A percentile compares a stretch with the other conserved stretches of the same genome.
Evolutionary conservation across 2,329 filamentous ascomycete species (phyloP).

Genomic region (Ophiostoma angusticollis): DNA sequence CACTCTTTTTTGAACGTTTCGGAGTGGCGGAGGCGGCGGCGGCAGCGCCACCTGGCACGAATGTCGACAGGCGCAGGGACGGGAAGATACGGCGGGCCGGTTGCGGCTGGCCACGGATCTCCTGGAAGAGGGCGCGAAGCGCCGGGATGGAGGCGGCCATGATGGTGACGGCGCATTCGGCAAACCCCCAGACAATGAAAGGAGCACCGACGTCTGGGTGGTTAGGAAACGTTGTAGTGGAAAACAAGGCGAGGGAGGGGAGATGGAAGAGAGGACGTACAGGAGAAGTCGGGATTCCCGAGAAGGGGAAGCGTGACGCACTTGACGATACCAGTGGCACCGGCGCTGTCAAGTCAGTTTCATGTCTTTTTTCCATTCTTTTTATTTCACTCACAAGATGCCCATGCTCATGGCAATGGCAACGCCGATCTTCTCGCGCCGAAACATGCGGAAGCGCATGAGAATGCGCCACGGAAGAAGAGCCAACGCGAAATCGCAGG

Average conservation of each 20-base stretch:
- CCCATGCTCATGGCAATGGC: slow-evolving; percentile 22
- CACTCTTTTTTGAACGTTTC: slow-evolving; percentile 1
- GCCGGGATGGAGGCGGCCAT: slow-evolving; percentile 21
- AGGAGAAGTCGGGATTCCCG: slow-evolving; percentile 11
- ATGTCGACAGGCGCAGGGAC: slow-evolving; percentile 5
- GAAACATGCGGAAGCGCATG: slow-evolving; percentile 18
- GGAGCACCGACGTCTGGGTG: slow-evolving; percentile 2
- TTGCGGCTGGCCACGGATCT: not conserved
- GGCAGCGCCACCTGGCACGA: too few species aligned
- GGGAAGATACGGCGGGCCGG: slow-evolving; percentile 4
- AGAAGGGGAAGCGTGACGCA: slow-evolving; percentile 13
- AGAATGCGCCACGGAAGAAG: slow-evolving; percentile 20
- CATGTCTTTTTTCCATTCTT: too few species aligned
- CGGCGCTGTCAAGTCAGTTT: slow-evolving; percentile 15
- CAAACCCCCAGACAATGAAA: slow-evolving; percentile 16
- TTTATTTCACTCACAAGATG: slow-evolving; percentile 18
- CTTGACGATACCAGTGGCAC: slow-evolving; percentile 17
- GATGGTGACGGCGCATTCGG: slow-evolving; percentile 20
- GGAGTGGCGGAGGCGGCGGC: not conserved
- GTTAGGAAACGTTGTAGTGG: too few species aligned
- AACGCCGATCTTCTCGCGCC: slow-evolving; percentile 19
- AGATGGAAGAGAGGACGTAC: not conserved
- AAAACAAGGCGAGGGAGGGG: too few species aligned
- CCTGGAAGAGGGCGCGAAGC: slow-evolving; percentile 17
- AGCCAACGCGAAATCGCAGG: slow-evolving; percentile 18